Base-by-base conservation (phyloP, 768 basidiomycete species). In the Naganishia friedmannii region DNA sequence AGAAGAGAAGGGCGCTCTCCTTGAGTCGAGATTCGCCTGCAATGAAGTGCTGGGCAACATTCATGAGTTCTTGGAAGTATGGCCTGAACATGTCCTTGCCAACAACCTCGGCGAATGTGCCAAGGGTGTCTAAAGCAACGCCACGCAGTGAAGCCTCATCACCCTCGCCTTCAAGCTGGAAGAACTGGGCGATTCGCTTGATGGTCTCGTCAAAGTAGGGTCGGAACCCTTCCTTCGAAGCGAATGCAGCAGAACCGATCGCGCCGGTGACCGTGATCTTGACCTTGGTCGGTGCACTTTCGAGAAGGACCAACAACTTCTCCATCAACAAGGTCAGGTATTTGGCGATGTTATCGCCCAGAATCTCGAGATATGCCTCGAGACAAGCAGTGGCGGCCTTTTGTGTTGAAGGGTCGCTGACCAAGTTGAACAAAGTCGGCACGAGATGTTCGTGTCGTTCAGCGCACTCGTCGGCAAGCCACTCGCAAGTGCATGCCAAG, bases 71-170 rank as follows among this genome's bases (percentile, higher is more conserved):
- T n/a, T 88, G 85, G 85, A 95, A 96, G 86, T 90, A 98, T 21
- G 93, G 94, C 39, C 91, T 85, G 89, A 98, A 99, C 32, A 88
- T 84, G 17, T 98, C 94, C 78, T 88, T 87, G 73, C 96, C 95
- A 70, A 98, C 92, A 9, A 95, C 93, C 82, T 98, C 95, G 17
- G 96, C 92, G 75, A 99, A 92, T 0, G 96, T 97, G 65, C 96
- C 96, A 70, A 97, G 89, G n/a, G 96, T 92, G 82, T 98, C 96
- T 88, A 96, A 96, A 13, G 95, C 90, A 77, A 97, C 94, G 45
- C 96, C 95, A 69, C 95, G 91, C 46, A 99, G 87, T 76, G 97
- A 94, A 53, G 86, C 87, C 82, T 96, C 92, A 79, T 96, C 95
- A 55, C 92, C 93, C 74, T 94, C 91, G 32, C 87, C 89, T 63